Conservation (phyloP, 352 stramenopile species). For the Phytophthora multivora region DNA sequence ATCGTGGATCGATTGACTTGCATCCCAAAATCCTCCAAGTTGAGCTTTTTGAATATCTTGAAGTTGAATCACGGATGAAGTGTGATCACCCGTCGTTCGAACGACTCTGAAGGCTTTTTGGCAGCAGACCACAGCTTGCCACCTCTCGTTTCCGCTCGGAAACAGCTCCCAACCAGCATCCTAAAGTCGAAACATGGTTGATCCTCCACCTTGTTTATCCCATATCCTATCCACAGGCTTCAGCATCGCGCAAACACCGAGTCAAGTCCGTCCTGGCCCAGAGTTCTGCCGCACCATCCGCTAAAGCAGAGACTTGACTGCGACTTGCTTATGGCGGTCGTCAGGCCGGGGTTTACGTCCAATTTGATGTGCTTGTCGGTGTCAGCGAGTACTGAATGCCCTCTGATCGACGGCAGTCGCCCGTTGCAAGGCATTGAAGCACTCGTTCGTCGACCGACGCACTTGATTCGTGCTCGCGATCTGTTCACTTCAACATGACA, state of each 20-base stretch:
- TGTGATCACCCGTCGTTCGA: conserved; percentile 11
- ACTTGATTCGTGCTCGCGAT: conserved; percentile 17
- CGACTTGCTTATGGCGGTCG: conserved; percentile 20
- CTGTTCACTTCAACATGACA: conserved; percentile 24
- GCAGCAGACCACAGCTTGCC: not conserved
- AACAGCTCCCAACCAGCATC: conserved; percentile 9
- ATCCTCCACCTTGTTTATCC: conserved; percentile 4
- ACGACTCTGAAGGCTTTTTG: conserved; percentile 7
- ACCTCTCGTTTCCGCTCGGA: not conserved
- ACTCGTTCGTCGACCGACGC: conserved; percentile 1
- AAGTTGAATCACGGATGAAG: conserved; percentile 7
- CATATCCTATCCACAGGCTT: conserved; percentile 1
- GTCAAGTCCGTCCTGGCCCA: not conserved
- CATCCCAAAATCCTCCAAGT: conserved; percentile 5
- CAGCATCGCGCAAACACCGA: conserved; percentile 6
- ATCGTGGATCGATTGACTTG: not conserved
- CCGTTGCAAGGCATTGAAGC: conserved; percentile 3
- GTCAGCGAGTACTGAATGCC: conserved; percentile 19
- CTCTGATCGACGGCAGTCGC: conserved; percentile 3
- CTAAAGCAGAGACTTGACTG: conserved; percentile 3
- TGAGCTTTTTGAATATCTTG: conserved; percentile 26
- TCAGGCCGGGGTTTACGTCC: conserved; percentile 23
- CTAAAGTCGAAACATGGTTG: not conserved
- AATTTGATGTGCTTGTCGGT: not conserved
- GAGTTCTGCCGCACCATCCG: conserved; percentile 21